Evolutionary conservation across 2,329 filamentous ascomycete species (phyloP).

Genomic region (Aspergillus pseudonomiae): DNA sequence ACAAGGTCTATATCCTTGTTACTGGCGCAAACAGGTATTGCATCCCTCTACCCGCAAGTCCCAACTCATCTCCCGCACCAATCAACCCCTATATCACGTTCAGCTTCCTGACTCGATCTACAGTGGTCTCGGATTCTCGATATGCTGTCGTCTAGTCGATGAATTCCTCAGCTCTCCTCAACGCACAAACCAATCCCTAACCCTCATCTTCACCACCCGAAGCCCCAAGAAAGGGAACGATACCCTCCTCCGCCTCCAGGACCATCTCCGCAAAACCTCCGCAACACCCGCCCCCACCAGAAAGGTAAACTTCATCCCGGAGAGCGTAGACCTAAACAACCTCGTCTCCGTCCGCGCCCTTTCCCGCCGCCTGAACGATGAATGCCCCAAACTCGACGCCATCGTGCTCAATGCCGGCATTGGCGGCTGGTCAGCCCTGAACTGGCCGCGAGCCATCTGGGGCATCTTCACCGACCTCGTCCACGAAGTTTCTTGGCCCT

Average conservation of each 20-base stretch:
- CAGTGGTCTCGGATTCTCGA: slow-evolving; percentile 85
- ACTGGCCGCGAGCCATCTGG: slow-evolving; percentile 66
- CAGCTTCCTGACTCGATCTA: slow-evolving; percentile 15
- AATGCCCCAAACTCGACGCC: slow-evolving; percentile 72
- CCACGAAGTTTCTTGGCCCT: slow-evolving; percentile 74
- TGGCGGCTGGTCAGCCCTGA: slow-evolving; percentile 79
- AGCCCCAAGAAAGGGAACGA: slow-evolving; percentile 72
- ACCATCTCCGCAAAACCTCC: slow-evolving; percentile 58
- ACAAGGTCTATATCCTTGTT: slow-evolving; percentile 62
- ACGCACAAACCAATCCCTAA: slow-evolving; percentile 65
- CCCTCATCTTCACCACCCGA: slow-evolving; percentile 83
- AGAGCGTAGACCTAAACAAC: slow-evolving; percentile 61
- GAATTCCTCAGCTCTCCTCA: slow-evolving; percentile 77
- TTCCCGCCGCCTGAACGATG: slow-evolving; percentile 51
- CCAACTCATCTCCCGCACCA: background rate
- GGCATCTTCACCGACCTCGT: slow-evolving; percentile 63
- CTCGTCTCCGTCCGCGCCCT: slow-evolving; percentile 60
- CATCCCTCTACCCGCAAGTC: slow-evolving; percentile 1
- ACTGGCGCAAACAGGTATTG: slow-evolving; percentile 83
- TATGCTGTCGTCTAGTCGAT: slow-evolving; percentile 82
- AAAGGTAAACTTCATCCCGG: slow-evolving; percentile 56
- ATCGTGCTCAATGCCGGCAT: slow-evolving; percentile 87
- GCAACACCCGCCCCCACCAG: slow-evolving; percentile 44
- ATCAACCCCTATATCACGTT: background rate
- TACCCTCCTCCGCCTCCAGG: slow-evolving; percentile 67